phyloP scores from a whole-genome alignment of 768 basidiomycete genomes.

The Lepiota brunneoincarnata region DNA sequence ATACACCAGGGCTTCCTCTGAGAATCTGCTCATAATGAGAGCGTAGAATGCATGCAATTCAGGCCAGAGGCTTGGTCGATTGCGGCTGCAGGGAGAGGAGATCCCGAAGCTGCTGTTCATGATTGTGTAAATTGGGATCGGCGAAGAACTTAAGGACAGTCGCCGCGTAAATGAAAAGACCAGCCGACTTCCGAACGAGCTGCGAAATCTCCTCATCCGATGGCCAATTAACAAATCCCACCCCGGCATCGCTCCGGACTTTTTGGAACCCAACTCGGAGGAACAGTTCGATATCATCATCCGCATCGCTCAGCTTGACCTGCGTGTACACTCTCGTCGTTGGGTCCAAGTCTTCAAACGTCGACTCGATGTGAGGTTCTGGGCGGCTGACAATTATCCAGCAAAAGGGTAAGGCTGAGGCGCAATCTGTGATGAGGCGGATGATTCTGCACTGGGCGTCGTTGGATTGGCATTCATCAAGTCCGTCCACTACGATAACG shows the following conservation, averaged over 20 bases:
- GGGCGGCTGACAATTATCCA: slow-evolving; percentile 24
- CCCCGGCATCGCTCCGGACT: not conserved
- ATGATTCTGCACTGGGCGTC: slow-evolving; percentile 13
- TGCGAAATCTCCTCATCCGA: slow-evolving; percentile 12
- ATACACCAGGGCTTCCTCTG: not conserved
- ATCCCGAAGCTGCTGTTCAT: not conserved
- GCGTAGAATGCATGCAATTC: not conserved
- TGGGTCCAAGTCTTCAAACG: not conserved
- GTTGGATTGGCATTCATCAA: slow-evolving; percentile 23
- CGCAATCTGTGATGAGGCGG: not conserved
- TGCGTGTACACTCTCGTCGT: no score
- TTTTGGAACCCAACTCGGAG: slow-evolving; percentile 11
- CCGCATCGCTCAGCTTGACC: not conserved
- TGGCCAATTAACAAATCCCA: slow-evolving; percentile 14
- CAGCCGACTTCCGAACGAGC: slow-evolving; percentile 19
- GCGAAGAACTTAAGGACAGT: slow-evolving; percentile 22
- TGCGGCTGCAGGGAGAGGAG: not conserved
- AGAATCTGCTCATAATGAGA: not conserved
- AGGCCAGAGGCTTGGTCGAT: not conserved
- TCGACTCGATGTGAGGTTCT: slow-evolving; percentile 19
- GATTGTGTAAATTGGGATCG: not conserved
- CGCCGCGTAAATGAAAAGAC: slow-evolving; percentile 24
- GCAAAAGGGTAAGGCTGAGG: slow-evolving; percentile 13
- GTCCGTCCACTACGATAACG: slow-evolving; percentile 21
- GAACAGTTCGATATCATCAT: slow-evolving; percentile 17